These are phyloP conservation scores for Hyphopichia homilentoma DNA, from an alignment of 805 yeast species.

Conservation along the genomic window DNA sequence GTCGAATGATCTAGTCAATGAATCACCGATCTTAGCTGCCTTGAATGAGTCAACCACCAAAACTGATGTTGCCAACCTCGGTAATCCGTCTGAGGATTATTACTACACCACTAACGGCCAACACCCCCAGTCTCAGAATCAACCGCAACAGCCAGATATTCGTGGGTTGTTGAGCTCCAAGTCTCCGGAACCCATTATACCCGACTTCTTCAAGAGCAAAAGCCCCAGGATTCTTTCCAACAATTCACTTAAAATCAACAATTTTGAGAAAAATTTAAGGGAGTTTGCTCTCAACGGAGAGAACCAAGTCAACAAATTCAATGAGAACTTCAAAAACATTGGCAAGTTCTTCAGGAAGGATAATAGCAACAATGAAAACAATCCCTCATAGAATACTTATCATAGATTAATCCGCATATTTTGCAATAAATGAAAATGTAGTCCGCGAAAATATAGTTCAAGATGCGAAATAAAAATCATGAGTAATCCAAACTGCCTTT, in stretches of 20 bases:
- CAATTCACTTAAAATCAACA: conserved; percentile 34
- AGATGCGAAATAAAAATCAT: not conserved
- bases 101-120: not conserved
- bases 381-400: no score
- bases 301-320: conserved; percentile 57
- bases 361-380: no score
- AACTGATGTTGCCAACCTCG: conserved; percentile 1
- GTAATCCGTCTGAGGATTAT: not conserved
- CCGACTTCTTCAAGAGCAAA: conserved; percentile 1
- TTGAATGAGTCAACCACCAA: conserved; percentile 24
- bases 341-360: conserved; percentile 50
- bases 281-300: conserved; percentile 51
- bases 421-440: conserved; percentile 5
- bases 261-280: conserved; percentile 42
- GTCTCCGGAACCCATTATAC: conserved; percentile 2
- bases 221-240: conserved; percentile 10
- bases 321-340: conserved; percentile 61
- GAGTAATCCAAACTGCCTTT: not conserved
- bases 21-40: conserved; percentile 26
- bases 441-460: not conserved
- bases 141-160: conserved; percentile 3
- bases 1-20: conserved; percentile 21
- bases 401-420: no score
- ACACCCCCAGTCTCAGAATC: conserved; percentile 1
- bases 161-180: not conserved